Evolutionary conservation across 768 basidiomycete species (phyloP).

Genomic region (Termitomyces sp.): DNA sequence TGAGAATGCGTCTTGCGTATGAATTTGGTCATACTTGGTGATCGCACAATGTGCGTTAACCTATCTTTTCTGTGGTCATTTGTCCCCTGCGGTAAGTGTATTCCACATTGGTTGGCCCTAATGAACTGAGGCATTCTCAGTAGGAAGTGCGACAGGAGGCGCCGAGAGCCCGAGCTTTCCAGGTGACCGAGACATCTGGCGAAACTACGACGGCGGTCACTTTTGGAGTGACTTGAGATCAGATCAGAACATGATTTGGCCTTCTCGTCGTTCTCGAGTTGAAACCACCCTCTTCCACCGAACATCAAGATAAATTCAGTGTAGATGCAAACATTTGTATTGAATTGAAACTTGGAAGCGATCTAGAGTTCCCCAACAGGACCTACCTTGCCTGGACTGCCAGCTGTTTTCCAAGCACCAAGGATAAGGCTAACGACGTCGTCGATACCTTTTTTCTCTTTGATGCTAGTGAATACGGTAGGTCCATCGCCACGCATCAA

Average conservation of each 20-base stretch:
- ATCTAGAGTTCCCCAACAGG: conserved; percentile 30
- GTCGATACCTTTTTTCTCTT: conserved; percentile 72
- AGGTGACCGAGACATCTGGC: background rate
- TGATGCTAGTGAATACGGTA: conserved; percentile 86
- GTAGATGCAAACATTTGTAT: background rate
- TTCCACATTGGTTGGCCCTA: background rate
- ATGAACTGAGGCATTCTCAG: background rate
- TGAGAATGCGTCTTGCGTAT: conserved; percentile 13
- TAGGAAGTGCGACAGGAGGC: background rate
- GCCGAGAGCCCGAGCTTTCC: background rate
- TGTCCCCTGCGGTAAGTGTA: background rate
- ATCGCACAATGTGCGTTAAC: background rate
- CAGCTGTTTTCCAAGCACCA: conserved; percentile 84
- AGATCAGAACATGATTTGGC: background rate
- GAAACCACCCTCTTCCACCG: background rate
- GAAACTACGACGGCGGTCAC: background rate
- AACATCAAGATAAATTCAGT: background rate
- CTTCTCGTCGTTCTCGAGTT: background rate
- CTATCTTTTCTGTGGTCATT: background rate
- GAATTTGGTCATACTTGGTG: conserved; percentile 5
- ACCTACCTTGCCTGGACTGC: conserved; percentile 62
- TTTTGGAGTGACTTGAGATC: background rate
- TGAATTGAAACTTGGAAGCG: background rate
- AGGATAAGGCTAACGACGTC: conserved; percentile 80
- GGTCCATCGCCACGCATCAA: conserved; percentile 94